A percentile compares a stretch with the other conserved stretches of the same genome.
phyloP scores from a whole-genome alignment of 768 basidiomycete species.

The Pleurotus djamor region DNA sequence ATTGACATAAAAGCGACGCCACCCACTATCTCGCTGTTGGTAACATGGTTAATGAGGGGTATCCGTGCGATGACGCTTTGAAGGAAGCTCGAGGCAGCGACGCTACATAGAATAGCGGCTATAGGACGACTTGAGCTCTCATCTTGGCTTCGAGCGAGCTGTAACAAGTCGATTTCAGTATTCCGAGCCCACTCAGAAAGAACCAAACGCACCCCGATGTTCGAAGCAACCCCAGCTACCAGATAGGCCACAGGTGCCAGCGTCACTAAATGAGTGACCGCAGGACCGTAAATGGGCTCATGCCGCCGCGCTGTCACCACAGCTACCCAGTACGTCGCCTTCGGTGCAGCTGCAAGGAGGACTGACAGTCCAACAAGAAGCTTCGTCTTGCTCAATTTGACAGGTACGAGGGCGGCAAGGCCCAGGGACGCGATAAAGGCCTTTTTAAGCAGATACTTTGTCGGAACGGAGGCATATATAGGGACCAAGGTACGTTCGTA shows the following conservation, averaged over 20 bases:
- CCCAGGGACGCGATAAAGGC: constrained; percentile 31
- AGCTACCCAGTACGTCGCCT: constrained; percentile 66
- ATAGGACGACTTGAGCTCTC: constrained; percentile 1
- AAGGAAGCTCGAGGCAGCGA: neutral
- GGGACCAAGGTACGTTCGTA: constrained; percentile 68
- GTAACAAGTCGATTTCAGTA: neutral
- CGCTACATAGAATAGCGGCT: constrained; percentile 1
- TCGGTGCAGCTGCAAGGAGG: constrained; percentile 42
- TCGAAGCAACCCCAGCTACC: constrained; percentile 43
- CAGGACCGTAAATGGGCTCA: constrained; percentile 55
- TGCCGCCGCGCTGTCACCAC: constrained; percentile 53
- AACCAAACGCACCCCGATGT: constrained; percentile 19
- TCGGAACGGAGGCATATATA: constrained; percentile 63
- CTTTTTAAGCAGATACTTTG: constrained; percentile 44
- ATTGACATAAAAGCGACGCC: neutral
- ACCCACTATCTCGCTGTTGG: constrained; percentile 39
- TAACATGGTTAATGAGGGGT: constrained; percentile 1
- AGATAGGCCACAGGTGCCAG: constrained; percentile 57
- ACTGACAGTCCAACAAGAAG: constrained; percentile 32
- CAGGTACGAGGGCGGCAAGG: constrained; percentile 36
- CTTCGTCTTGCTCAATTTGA: constrained; percentile 22
- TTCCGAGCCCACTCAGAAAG: neutral
- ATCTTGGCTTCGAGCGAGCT: neutral
- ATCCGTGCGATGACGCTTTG: neutral
- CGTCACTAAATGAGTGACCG: constrained; percentile 53